Base-by-base conservation (phyloP, 768 basidiomycete species). In the Chlorophyllum brunneum region DNA sequence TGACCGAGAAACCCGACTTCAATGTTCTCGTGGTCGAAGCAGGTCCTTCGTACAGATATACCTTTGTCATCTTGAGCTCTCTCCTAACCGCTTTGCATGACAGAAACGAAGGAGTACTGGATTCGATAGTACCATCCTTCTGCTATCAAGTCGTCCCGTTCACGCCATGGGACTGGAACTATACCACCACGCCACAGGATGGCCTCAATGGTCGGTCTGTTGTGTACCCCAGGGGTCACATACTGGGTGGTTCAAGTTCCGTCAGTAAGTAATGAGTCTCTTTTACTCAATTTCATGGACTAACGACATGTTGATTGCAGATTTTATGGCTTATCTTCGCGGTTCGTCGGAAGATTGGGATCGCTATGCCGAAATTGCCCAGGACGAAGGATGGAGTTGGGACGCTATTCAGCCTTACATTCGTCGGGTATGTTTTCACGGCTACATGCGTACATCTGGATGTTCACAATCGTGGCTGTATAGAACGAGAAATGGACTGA, bases 341-440 rank as follows among this genome's bases (percentile, higher is more conserved):
- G 68, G 31, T 58, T 62, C 29, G 1, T 31, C 55, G 8, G 61
- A 64, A 15, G 69, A 71, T 50, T 71, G 58, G 36, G 61, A 71
- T 44, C 63, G 65, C 13, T 65, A 56, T 34, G 70, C 70, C 1
- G 44, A 38, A 2, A 31, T 63, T 18, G 63, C 66, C 4, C 60
- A 62, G 0, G 68, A 71, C 45, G 16, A 48, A 2, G 69, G 69
- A 9, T 71, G 68, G 69, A 65, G 63, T 4, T 70, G 69, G 68
- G 52, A 64, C 5, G 48, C 33, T 13, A 39, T 70, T 3, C 52
- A 61, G n/a, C 61, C 54, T 1, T 70, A 67, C 42, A 18, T 53
- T 15, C 36, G 37, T 4, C 48, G 34, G 51, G 55, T 38, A 7
- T 4, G 48, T 54, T 34, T 23, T 2, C 13, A 3, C 15, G 6